phyloP scores from a whole-genome alignment of 345 rosid species.

The Crucihimalaya himalaica region DNA sequence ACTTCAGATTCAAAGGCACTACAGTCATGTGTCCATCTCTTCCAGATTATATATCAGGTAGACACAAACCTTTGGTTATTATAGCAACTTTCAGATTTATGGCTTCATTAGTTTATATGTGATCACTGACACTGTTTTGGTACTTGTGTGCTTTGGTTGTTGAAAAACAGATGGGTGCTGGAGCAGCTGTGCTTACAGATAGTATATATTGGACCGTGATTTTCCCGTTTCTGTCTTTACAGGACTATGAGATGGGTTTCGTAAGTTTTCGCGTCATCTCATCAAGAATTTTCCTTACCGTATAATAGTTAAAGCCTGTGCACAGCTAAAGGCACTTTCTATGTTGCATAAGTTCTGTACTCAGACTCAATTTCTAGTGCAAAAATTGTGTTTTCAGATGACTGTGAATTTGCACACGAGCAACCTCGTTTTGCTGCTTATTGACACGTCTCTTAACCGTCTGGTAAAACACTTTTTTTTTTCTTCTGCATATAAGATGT shows the following conservation, averaged over 20 bases:
- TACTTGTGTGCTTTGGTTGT: constrained; percentile 7
- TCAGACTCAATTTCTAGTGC: background rate
- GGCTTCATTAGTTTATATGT: background rate
- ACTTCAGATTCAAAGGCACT: constrained; percentile 31
- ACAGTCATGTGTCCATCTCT: constrained; percentile 44
- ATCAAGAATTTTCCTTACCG: background rate
- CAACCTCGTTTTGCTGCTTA: constrained; percentile 57
- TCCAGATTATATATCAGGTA: constrained; percentile 72
- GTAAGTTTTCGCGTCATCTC: constrained; percentile 43
- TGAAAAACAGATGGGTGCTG: constrained; percentile 53
- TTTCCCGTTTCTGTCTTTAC: constrained; percentile 62
- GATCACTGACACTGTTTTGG: background rate
- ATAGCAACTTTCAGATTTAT: background rate
- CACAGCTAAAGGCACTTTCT: background rate
- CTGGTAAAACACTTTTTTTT: constrained; percentile 43
- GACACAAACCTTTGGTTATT: background rate
- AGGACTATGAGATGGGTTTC: constrained; percentile 51
- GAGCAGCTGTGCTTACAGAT: constrained; percentile 71
- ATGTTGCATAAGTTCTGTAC: background rate
- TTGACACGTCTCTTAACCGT: constrained; percentile 61
- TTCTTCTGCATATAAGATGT: background rate
- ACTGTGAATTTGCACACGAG: constrained; percentile 64
- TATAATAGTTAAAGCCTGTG: background rate
- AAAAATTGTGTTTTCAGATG: constrained; percentile 45
- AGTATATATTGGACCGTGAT: constrained; percentile 63